Percentiles rank a stretch among this genome's conserved stretches.
These are phyloP conservation scores for Aspergillus sclerotioniger DNA, from an alignment of 495 filamentous ascomycete species.

Conservation along the genomic window DNA sequence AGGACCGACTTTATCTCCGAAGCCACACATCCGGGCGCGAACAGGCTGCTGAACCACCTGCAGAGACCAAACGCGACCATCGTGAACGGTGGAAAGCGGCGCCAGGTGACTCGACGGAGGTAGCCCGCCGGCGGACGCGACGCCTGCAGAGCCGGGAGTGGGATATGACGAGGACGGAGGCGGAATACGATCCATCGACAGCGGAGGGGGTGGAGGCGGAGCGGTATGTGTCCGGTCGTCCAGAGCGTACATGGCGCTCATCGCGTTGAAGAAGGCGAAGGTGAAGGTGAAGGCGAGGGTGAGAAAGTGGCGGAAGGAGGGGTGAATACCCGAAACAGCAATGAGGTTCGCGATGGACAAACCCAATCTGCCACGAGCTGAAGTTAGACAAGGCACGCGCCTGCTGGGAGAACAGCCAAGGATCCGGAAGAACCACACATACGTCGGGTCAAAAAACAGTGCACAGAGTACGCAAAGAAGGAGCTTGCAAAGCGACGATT, in stretches of 20 bases:
- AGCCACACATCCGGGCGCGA: conserved; percentile 97
- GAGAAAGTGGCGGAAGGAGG: conserved; percentile 21
- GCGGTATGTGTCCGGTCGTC: conserved; percentile 44
- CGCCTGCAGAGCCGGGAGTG: conserved; percentile 32
- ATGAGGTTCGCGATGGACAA: conserved; percentile 9
- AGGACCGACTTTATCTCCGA: conserved; percentile 83
- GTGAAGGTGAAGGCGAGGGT: conserved; percentile 5
- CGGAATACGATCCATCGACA: conserved; percentile 50
- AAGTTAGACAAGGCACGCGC: conserved; percentile 5
- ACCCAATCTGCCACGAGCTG: conserved; percentile 1
- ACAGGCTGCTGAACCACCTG: conserved; percentile 88
- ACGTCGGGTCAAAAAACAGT: conserved; percentile 3
- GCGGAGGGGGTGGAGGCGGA: conserved; percentile 40
- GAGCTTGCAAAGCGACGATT: conserved; percentile 19
- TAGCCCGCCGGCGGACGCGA: conserved; percentile 22
- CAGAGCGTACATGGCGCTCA: conserved; percentile 42
- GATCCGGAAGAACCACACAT: conserved; percentile 3
- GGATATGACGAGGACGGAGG: conserved; percentile 42
- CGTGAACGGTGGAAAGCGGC: conserved; percentile 39
- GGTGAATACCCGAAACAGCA: conserved; percentile 16
- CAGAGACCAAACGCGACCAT: conserved; percentile 61
- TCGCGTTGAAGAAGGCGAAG: conserved; percentile 2
- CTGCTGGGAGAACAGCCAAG: not conserved
- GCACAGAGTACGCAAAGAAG: conserved; percentile 5
- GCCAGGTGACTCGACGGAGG: conserved; percentile 37